Conservation (phyloP, 495 filamentous ascomycete species). For the Podospora anserina region DNA sequence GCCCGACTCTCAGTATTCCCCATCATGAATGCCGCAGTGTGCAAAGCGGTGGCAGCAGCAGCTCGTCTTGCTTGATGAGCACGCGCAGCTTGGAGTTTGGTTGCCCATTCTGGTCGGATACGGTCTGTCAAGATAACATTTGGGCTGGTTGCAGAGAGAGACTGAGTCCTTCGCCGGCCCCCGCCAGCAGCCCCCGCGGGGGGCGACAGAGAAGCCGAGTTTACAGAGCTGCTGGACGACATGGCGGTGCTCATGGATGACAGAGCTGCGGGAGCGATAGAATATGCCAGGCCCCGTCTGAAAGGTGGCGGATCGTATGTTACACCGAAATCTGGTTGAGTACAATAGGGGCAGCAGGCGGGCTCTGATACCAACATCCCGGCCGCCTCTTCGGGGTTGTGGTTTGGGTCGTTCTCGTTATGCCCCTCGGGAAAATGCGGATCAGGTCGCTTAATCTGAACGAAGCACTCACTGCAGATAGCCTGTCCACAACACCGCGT, state of each 20-base stretch:
- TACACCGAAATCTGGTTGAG: slow-evolving; percentile 89
- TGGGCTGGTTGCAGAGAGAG: slow-evolving; percentile 74
- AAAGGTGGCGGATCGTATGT: slow-evolving; percentile 88
- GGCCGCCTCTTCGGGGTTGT: slow-evolving; percentile 50
- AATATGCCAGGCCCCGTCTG: slow-evolving; percentile 75
- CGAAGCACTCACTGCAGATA: slow-evolving; percentile 98
- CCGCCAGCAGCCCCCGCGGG: slow-evolving; percentile 20
- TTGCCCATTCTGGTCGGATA: slow-evolving; percentile 90
- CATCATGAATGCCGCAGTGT: slow-evolving; percentile 93
- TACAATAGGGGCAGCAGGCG: slow-evolving; percentile 93
- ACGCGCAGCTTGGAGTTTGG: slow-evolving; percentile 80
- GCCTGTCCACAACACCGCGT: slow-evolving; percentile 94
- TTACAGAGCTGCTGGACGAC: slow-evolving; percentile 56
- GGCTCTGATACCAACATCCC: slow-evolving; percentile 81
- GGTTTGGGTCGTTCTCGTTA: slow-evolving; percentile 45
- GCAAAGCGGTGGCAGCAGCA: slow-evolving; percentile 89
- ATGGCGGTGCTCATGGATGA: slow-evolving; percentile 62
- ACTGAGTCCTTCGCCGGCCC: slow-evolving; percentile 65
- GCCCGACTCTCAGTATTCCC: slow-evolving; percentile 53
- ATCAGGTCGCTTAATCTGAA: slow-evolving; percentile 96
- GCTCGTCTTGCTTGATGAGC: slow-evolving; percentile 80
- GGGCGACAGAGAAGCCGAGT: slow-evolving; percentile 44
- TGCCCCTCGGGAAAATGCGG: slow-evolving; percentile 92
- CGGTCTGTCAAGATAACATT: slow-evolving; percentile 87
- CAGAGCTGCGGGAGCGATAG: slow-evolving; percentile 40